Evolutionary conservation across 805 yeast species (phyloP), one percentile per base, ranked within the genome.

Genomic region (Cyberlindnera meyerae): DNA sequence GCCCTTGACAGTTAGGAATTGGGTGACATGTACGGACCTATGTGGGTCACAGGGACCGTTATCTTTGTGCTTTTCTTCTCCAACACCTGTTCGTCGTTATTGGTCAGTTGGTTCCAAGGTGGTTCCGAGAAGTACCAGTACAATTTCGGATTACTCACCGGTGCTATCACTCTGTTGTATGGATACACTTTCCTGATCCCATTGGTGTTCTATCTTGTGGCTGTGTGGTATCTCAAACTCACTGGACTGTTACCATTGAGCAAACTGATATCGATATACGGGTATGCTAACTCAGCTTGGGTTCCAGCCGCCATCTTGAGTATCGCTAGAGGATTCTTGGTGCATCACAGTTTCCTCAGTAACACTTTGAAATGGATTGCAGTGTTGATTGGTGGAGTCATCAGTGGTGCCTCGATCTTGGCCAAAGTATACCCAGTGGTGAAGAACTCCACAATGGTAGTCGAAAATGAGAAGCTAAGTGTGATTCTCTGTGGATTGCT

Each of bases 41-140:
- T 87, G 14, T 89, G 97, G 97, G 78, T 89, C 29, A 83, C 90
- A 11, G 87, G 88, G 0, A 82, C 95, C 0, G 74, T 86, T 33
- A 76, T 85, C 1, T 75, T 84, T 45, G 64, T 80, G 22, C 67
- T 85, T 56, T 88, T 88, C 61, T 78, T 87, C 40, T 72, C 88
- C 30, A 74, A 82, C 24, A 81, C 95, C 0, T 71, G 84, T 15
- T 73, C 84, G 3, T 77, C 79, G 32, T 53, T 82, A 16, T 49
- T 87, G n/a, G 64, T 77, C n/a, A 69, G 74, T 18, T 70, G 75
- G 52, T 50, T 64, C 11, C 52, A 57, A 32, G 57, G 60, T 17
- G 64, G 63, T 15, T 63, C 68, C 8, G 60, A 63, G 20, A 65
- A 69, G 39, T 82, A 80, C 51, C 70, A 71, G 40, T 79, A 77